Conservation (phyloP, 2,329 filamentous ascomycete species). For the Penicillium janthinellum region DNA sequence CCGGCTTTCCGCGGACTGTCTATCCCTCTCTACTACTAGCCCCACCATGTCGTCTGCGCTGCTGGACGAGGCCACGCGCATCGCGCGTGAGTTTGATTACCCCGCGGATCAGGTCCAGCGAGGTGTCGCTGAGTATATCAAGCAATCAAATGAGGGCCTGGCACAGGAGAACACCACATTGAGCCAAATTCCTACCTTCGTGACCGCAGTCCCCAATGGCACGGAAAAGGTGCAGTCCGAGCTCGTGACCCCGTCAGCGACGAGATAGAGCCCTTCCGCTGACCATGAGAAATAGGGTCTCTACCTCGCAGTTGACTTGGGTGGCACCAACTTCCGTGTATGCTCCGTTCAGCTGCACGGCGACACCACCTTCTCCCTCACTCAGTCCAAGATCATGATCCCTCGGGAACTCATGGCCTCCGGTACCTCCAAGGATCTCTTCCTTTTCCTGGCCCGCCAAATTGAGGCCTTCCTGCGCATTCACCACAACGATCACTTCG, state of each 20-base stretch:
- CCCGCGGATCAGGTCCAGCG: constrained; percentile 74
- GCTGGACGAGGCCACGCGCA: constrained; percentile 71
- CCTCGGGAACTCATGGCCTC: constrained; percentile 88
- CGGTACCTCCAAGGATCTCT: constrained; percentile 81
- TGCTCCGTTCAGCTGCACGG: constrained; percentile 93
- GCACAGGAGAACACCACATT: constrained; percentile 75
- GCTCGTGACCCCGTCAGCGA: not conserved
- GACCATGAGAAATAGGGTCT: constrained; percentile 64
- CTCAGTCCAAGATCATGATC: constrained; percentile 88
- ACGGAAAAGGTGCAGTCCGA: constrained; percentile 77
- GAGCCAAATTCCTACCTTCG: constrained; percentile 96
- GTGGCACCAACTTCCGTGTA: constrained; percentile 96
- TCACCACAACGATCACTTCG: constrained; percentile 87
- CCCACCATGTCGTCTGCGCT: constrained; percentile 42
- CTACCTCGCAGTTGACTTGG: constrained; percentile 96
- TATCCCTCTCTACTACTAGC: not conserved
- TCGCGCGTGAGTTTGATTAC: constrained; percentile 86
- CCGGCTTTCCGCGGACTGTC: not conserved
- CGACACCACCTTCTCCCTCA: constrained; percentile 91
- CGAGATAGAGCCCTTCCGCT: constrained; percentile 13
- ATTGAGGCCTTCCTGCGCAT: constrained; percentile 84
- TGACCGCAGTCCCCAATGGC: constrained; percentile 92
- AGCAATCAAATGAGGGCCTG: constrained; percentile 85
- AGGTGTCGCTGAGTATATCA: constrained; percentile 81
- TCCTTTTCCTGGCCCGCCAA: constrained; percentile 88